Evolutionary conservation across 139 green algal species (phyloP), one percentile per base, ranked within the genome.

Genomic region (Chlamydomonas urium): DNA sequence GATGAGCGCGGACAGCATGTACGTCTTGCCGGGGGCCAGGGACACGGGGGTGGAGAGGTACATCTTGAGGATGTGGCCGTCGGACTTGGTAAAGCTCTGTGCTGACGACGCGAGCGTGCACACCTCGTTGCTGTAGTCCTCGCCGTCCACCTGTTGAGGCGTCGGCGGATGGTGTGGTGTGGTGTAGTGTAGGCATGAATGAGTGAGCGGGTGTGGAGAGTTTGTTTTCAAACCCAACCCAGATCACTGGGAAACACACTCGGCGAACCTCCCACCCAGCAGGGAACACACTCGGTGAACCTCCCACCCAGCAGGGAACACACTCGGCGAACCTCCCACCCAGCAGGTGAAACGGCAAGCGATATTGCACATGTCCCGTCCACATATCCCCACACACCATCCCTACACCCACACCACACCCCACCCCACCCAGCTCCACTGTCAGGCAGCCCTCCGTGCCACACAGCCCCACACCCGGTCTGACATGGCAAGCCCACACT

Each of bases 11-110:
- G 72, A 84, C 36, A 92, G 61, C 83, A 92, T 89, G 78, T 90
- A 92, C 58, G 69, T 71, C 47, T 84, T 79, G 63, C 35, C 37
- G 14, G 63, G 63, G 4, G 32, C 4, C 4, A 71, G 38, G 33
- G 19, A 32, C 8, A 5, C 36, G 72, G 32, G 76, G 74, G 45
- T 71, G 59, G 47, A 91, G 75, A 92, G 76, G 42, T 84, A 76
- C 66, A 92, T 69, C 53, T 72, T 63, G 32, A 85, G 63, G 6
- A 88, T 31, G 32, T 82, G 75, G 3, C 83, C 82, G 61, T 92
- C 87, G 3, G 75, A 58, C 65, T 86, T 88, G 31, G 85, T 92
- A 83, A 88, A 92, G 38, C 67, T 87, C 81, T 92, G 82, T 2
- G 79, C 76, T 65, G 38, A 73, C 45, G 66, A 53, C 38, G 71